phyloP scores from a whole-genome alignment of 2,329 filamentous ascomycete genomes.

The Pestalotiopsis fici region DNA sequence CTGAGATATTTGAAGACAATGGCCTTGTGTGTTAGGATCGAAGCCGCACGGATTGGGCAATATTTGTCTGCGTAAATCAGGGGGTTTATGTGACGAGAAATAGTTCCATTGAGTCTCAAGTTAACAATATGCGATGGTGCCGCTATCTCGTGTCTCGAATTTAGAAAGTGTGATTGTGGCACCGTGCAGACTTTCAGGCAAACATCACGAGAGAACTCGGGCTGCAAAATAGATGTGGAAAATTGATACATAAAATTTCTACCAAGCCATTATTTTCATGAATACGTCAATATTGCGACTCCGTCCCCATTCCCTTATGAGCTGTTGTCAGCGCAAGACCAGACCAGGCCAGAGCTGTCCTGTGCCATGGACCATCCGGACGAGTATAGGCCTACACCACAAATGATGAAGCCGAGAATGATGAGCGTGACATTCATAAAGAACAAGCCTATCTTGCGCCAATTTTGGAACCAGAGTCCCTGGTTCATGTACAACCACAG shows the following conservation, averaged over 20 bases:
- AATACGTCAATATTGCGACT: not conserved
- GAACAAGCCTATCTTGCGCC: conserved; percentile 31
- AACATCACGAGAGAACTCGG: not conserved
- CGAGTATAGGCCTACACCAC: conserved; percentile 38
- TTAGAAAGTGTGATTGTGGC: not conserved
- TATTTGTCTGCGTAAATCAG: not conserved
- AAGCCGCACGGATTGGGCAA: not conserved
- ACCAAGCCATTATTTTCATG: not conserved
- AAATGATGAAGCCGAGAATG: conserved; percentile 34
- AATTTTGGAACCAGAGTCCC: conserved; percentile 36
- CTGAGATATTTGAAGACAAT: conserved; percentile 5
- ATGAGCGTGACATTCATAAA: conserved; percentile 31
- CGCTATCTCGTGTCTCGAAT: not conserved
- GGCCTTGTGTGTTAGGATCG: conserved; percentile 4
- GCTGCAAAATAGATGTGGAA: not conserved
- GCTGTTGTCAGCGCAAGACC: conserved; percentile 1
- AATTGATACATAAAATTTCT: not conserved
- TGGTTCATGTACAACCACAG: conserved; percentile 50
- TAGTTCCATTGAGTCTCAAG: not conserved
- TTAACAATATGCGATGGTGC: not conserved
- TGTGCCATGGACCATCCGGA: conserved; percentile 34
- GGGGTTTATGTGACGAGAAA: not conserved
- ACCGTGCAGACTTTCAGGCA: not conserved
- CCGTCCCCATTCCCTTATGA: not conserved
- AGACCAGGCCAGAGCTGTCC: not conserved